Conservation (phyloP, 352 stramenopile species). For the Lagenidium giganteum region DNA sequence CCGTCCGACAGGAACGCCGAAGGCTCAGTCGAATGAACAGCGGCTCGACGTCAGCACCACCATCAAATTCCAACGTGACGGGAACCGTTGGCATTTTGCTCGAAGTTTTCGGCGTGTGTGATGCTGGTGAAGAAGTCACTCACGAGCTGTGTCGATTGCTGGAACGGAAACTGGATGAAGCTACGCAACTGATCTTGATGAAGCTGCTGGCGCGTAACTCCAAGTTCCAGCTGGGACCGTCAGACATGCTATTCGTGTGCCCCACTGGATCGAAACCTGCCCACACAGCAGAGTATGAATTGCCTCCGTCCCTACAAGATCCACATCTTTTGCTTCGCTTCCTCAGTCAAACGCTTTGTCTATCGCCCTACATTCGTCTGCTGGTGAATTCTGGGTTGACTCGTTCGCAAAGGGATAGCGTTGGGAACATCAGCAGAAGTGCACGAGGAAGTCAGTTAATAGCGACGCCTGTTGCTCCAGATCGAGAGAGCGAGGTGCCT, state of each 20-base stretch:
- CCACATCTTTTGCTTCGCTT: slow-evolving; percentile 12
- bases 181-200: slow-evolving; percentile 71
- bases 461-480: too few relatives aligned
- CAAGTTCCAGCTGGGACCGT: slow-evolving; percentile 67
- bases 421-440: background rate
- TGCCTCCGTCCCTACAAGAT: slow-evolving; percentile 23
- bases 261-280: slow-evolving; percentile 31
- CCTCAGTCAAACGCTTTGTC: slow-evolving; percentile 22
- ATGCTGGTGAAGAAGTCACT: slow-evolving; percentile 71
- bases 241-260: slow-evolving; percentile 64
- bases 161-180: slow-evolving; percentile 73
- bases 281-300: slow-evolving; percentile 32
- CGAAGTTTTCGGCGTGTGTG: slow-evolving; percentile 71
- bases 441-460: too few relatives aligned
- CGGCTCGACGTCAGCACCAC: too few relatives aligned
- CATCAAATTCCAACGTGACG: slow-evolving; percentile 4
- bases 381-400: background rate
- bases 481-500: too few relatives aligned
- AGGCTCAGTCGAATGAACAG: too few relatives aligned
- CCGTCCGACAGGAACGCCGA: too few relatives aligned
- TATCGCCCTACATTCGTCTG: slow-evolving; percentile 20
- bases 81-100: slow-evolving; percentile 43
- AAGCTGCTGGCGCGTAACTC: slow-evolving; percentile 70
- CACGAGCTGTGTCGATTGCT: slow-evolving; percentile 64
- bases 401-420: background rate